Evolutionary conservation across 768 basidiomycete genomes (phyloP).

Genomic region (Tulasnella sp.): DNA sequence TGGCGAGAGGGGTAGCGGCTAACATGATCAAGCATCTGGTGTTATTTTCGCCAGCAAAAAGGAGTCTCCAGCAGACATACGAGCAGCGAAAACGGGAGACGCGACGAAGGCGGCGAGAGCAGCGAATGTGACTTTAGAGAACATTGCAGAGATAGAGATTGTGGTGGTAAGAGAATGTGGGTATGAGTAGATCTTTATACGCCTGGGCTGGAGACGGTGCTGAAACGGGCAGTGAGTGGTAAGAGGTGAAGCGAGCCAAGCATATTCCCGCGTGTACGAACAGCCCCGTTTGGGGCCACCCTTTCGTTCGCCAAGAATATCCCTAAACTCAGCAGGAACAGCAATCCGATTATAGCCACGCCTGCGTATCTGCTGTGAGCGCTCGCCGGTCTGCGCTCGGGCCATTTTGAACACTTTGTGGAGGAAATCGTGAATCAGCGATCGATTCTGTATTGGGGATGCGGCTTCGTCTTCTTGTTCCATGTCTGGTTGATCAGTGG

Average conservation of each 20-base stretch:
- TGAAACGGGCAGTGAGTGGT: too few relatives aligned
- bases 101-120: neutral
- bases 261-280: too few relatives aligned
- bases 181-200: neutral
- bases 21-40: neutral
- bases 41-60: neutral
- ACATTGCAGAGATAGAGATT: neutral
- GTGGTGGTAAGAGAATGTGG: neutral
- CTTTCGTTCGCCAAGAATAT: too few relatives aligned
- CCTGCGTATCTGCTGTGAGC: too few relatives aligned
- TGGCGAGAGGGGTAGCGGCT: slow-evolving; percentile 13
- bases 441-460: neutral
- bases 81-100: slow-evolving; percentile 6
- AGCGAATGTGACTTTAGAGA: neutral
- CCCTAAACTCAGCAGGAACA: too few relatives aligned
- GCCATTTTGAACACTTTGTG: too few relatives aligned
- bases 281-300: too few relatives aligned
- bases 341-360: too few relatives aligned
- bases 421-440: too few relatives aligned
- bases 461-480: slow-evolving; percentile 2
- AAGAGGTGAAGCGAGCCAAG: too few relatives aligned
- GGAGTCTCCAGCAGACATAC: neutral
- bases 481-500: neutral
- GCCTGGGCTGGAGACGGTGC: too few relatives aligned
- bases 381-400: too few relatives aligned